These are phyloP conservation scores for Psilocybe tampanensis DNA, from an alignment of 768 basidiomycete genomes.

Conservation along the genomic window DNA sequence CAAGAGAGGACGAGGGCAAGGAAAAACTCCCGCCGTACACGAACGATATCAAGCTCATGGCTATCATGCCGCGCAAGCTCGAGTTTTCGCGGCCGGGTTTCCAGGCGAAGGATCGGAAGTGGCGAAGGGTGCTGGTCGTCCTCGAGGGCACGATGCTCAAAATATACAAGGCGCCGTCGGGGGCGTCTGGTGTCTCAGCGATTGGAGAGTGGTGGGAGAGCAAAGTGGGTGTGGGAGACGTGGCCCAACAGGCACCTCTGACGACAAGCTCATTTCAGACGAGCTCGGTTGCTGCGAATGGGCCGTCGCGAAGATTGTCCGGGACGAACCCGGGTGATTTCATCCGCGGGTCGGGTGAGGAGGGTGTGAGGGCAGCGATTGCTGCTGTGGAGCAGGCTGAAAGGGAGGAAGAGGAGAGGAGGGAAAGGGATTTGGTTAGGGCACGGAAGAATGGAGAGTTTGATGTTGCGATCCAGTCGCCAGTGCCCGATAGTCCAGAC, in stretches of 20 bases:
- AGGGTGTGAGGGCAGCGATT: neutral
- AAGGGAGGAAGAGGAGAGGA: constrained; percentile 19
- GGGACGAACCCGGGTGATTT: neutral
- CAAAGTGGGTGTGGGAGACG: constrained; percentile 73
- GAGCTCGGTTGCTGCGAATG: neutral
- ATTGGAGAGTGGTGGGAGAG: constrained; percentile 82
- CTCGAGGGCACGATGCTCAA: constrained; percentile 90
- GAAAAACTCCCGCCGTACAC: constrained; percentile 83
- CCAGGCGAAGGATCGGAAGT: constrained; percentile 89
- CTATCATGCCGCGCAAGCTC: constrained; percentile 87
- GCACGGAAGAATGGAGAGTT: constrained; percentile 22
- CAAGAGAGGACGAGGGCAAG: constrained; percentile 80
- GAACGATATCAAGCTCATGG: constrained; percentile 80
- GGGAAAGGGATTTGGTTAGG: constrained; percentile 21
- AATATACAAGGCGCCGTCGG: constrained; percentile 59
- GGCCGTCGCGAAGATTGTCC: neutral
- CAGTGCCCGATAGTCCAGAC: constrained; percentile 3
- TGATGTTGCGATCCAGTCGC: constrained; percentile 13
- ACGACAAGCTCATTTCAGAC: constrained; percentile 22
- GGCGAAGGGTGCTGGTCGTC: constrained; percentile 87
- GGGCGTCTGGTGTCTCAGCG: constrained; percentile 45
- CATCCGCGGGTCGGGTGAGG: neutral
- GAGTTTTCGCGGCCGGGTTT: constrained; percentile 87
- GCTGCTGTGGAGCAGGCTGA: constrained; percentile 7
- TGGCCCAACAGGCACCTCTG: constrained; percentile 21